phyloP scores from a whole-genome alignment of 345 rosid genomes.

The Syzygium grande region DNA sequence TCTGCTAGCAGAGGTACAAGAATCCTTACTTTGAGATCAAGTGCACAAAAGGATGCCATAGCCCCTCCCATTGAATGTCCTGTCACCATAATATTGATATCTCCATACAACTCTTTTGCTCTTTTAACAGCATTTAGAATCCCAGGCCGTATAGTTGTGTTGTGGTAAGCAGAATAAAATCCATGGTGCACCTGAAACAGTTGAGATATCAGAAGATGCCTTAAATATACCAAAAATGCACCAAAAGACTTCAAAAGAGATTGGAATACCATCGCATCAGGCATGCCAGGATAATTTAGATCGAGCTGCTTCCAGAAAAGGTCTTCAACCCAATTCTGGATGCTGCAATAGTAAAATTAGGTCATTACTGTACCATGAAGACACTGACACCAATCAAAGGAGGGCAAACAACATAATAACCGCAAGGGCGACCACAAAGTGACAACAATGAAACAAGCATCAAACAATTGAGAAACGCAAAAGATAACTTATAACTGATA shows the following conservation, averaged over 20 bases:
- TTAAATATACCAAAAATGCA: background rate
- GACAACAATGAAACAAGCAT: background rate
- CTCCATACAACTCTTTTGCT: slow-evolving; percentile 57
- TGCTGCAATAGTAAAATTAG: slow-evolving; percentile 33
- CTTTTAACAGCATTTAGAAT: slow-evolving; percentile 55
- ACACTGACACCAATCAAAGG: background rate
- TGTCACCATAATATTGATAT: slow-evolving; percentile 65
- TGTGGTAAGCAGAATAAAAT: slow-evolving; percentile 85
- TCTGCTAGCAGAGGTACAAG: background rate
- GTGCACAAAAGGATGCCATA: slow-evolving; percentile 89
- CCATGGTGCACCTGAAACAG: slow-evolving; percentile 85
- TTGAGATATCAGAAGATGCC: background rate
- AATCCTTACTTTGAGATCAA: slow-evolving; percentile 65
- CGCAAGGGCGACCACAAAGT: background rate
- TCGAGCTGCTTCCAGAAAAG: slow-evolving; percentile 97
- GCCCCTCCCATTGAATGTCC: slow-evolving; percentile 99
- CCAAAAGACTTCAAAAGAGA: background rate
- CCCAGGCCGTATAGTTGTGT: slow-evolving; percentile 83
- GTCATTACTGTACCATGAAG: background rate
- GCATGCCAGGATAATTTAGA: slow-evolving; percentile 89
- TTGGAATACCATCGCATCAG: slow-evolving; percentile 71
- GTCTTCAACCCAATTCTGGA: slow-evolving; percentile 93
- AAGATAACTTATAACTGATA: background rate
- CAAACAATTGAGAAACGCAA: background rate
- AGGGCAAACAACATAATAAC: background rate